Conservation (phyloP, 805 yeast species). For the Nakazawaea sp. region DNA sequence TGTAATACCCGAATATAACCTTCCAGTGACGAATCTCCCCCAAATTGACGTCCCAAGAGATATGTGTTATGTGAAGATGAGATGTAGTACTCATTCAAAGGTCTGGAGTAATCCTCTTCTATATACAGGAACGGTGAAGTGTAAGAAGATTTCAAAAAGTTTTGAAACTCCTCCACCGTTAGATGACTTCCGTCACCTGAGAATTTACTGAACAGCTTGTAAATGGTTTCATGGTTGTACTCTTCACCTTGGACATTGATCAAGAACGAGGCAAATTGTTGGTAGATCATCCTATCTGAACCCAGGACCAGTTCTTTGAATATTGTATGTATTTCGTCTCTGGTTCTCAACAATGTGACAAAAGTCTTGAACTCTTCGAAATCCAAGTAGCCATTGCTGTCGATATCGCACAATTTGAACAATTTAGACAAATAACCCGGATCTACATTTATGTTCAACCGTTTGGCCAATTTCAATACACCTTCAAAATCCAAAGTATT, state of each 20-base stretch:
- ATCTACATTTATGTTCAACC: constrained; percentile 70
- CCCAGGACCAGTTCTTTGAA: constrained; percentile 32
- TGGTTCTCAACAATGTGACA: constrained; percentile 56
- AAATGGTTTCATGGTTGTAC: constrained; percentile 20
- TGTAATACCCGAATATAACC: constrained; percentile 83
- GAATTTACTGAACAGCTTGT: constrained; percentile 31
- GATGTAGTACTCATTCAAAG: constrained; percentile 80
- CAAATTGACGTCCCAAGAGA: constrained; percentile 79
- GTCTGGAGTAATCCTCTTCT: constrained; percentile 41
- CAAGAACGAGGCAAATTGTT: constrained; percentile 38
- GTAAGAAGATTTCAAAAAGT: constrained; percentile 26
- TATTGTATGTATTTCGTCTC: constrained; percentile 53
- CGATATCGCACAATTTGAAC: constrained; percentile 49
- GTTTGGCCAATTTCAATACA: constrained; percentile 54
- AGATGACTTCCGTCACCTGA: constrained; percentile 16
- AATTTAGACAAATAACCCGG: constrained; percentile 36
- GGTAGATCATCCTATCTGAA: constrained; percentile 18
- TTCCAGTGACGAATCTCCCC: constrained; percentile 81
- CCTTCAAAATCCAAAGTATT: constrained; percentile 54
- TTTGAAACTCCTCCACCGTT: constrained; percentile 20
- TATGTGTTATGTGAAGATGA: constrained; percentile 96
- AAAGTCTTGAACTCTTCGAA: constrained; percentile 73
- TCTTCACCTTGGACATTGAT: constrained; percentile 40
- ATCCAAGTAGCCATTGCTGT: constrained; percentile 43
- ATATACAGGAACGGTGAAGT: constrained; percentile 18